phyloP scores from a whole-genome alignment of 2,329 filamentous ascomycete genomes.

The Microdochium nivale region DNA sequence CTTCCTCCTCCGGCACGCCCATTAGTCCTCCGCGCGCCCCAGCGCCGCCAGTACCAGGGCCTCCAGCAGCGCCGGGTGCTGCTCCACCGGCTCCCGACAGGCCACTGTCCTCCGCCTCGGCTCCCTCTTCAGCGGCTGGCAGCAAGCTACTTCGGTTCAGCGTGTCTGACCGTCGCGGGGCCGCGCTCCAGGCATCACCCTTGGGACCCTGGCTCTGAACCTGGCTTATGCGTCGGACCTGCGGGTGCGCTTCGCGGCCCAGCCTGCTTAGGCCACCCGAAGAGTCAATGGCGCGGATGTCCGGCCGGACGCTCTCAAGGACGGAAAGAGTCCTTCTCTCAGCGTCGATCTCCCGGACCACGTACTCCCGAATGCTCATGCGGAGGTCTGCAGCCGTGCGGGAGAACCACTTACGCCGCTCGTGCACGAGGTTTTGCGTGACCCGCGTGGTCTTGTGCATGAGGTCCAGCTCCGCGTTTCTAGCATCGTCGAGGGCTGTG shows the following conservation, averaged over 20 bases:
- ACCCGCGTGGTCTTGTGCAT: slow-evolving; percentile 81
- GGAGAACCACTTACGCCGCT: slow-evolving; percentile 85
- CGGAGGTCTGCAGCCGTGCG: slow-evolving; percentile 80
- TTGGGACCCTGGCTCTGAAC: slow-evolving; percentile 90
- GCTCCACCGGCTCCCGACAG: slow-evolving; percentile 2
- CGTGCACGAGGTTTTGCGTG: slow-evolving; percentile 77
- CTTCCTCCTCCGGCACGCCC: slow-evolving; percentile 67
- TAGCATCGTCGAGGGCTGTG: slow-evolving; percentile 76
- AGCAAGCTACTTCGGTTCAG: slow-evolving; percentile 64
- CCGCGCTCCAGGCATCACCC: slow-evolving; percentile 97
- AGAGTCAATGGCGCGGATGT: slow-evolving; percentile 86
- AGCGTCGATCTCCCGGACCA: slow-evolving; percentile 88
- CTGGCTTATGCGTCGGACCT: slow-evolving; percentile 63
- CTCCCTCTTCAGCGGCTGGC: slow-evolving; percentile 55
- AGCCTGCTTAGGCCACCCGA: slow-evolving; percentile 84
- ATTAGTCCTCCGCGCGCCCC: slow-evolving; percentile 41
- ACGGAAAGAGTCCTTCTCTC: slow-evolving; percentile 87
- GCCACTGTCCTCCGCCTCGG: slow-evolving; percentile 23
- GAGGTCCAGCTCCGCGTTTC: slow-evolving; percentile 71
- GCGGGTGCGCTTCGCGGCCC: slow-evolving; percentile 79
- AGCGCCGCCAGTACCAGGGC: slow-evolving; percentile 29
- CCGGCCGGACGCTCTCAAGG: slow-evolving; percentile 85
- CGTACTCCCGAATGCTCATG: slow-evolving; percentile 80
- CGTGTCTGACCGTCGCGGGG: slow-evolving; percentile 74
- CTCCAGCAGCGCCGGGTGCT: slow-evolving; percentile 29